Conservation (phyloP, 2,329 filamentous ascomycete species). For the Fusarium tricinctum region DNA sequence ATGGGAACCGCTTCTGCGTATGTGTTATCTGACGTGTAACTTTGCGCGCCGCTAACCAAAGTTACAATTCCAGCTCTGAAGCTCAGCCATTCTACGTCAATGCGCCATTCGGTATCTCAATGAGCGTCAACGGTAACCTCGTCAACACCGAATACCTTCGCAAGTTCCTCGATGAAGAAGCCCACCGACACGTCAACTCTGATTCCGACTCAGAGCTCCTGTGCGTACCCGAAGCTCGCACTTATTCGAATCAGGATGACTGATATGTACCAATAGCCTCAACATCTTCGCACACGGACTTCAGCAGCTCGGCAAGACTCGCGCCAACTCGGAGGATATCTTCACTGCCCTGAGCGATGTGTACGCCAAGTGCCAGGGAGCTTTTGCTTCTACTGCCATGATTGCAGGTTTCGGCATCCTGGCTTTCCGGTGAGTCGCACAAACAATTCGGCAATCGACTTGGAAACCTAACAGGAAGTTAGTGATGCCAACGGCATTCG, state of each 20-base stretch:
- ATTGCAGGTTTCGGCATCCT: conserved; percentile 84
- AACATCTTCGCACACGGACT: conserved; percentile 90
- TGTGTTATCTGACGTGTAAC: conserved; percentile 14
- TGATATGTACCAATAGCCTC: conserved; percentile 74
- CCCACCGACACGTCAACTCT: conserved; percentile 89
- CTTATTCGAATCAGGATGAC: conserved; percentile 12
- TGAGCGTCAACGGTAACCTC: conserved; percentile 84
- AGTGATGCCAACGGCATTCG: conserved; percentile 75
- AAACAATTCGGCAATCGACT: conserved; percentile 62
- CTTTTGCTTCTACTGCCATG: conserved; percentile 86
- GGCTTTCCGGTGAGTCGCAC: conserved; percentile 73
- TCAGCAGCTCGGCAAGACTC: conserved; percentile 83
- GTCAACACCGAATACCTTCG: conserved; percentile 81
- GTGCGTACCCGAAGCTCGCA: conserved; percentile 18
- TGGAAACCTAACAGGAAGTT: conserved; percentile 58
- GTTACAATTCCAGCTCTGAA: conserved; percentile 72
- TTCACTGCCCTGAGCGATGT: conserved; percentile 79
- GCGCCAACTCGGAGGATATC: conserved; percentile 82
- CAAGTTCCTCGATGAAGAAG: conserved; percentile 80
- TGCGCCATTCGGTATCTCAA: conserved; percentile 61
- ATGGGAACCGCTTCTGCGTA: conserved; percentile 78
- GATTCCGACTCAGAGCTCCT: conserved; percentile 79
- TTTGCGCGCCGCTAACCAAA: conserved; percentile 7
- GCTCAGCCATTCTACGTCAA: conserved; percentile 96
- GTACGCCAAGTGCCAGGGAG: conserved; percentile 80